A percentile compares a stretch with the other conserved stretches of the same genome.
Evolutionary conservation across 306 rosid genomes (phyloP).

Genomic region (Quercus dentata): DNA sequence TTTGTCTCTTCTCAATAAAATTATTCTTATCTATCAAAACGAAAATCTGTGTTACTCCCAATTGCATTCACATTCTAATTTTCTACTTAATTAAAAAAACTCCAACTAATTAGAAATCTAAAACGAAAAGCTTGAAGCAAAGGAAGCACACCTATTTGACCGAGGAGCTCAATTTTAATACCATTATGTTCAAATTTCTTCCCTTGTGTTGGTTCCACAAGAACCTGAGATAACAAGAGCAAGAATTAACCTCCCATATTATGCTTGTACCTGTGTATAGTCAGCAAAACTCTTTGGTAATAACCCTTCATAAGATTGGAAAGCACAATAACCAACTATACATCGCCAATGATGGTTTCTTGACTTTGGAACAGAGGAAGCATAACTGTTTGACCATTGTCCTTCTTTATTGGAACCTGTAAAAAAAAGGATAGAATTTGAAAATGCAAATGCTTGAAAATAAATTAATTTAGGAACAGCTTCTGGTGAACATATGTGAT

Average conservation of each 20-base stretch:
- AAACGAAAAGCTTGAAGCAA: background rate
- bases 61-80: background rate
- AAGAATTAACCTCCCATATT: constrained; percentile 6
- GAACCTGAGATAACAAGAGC: constrained; percentile 23
- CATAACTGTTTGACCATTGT: constrained; percentile 28
- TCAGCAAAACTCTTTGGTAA: background rate
- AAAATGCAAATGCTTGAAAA: background rate
- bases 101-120: background rate
- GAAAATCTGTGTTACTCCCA: background rate
- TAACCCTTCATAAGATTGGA: background rate
- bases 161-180: constrained; percentile 48
- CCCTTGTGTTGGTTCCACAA: constrained; percentile 37
- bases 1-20: too few relatives aligned
- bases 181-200: constrained; percentile 49
- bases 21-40: too few relatives aligned
- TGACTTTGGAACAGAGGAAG: constrained; percentile 36
- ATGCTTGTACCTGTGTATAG: background rate
- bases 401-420: constrained; percentile 31
- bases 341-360: constrained; percentile 37
- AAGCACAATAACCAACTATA: constrained; percentile 1
- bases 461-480: background rate
- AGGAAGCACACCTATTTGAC: constrained; percentile 45
- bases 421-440: background rate
- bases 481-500: background rate
- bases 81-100: background rate